Base-by-base conservation (phyloP, 345 rosid species). In the Raphanus raphanistrum region DNA sequence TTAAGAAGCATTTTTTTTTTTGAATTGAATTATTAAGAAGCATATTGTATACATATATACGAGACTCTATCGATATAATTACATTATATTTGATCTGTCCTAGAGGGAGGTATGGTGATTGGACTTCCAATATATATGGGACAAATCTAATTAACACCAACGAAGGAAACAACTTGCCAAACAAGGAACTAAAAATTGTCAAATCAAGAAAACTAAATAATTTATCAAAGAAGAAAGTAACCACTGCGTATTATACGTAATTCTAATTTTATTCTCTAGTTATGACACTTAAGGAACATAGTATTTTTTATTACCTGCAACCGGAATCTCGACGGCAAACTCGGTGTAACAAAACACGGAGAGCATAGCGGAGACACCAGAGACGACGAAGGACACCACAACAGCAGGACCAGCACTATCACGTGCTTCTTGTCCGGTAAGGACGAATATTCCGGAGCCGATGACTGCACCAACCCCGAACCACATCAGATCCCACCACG, bases 401-500 rank as follows among this genome's bases (percentile, higher is more conserved):
- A 94, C 91, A 10, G 98, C 97, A 0, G 98, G 97, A 32, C 98
- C 98, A 8, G 98, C 80, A 8, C 6, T 21, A 0, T 84, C 52
- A 7, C 60, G 73, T 2, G 97, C 89, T 72, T 92, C 88, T 0
- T 83, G 85, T 3, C 98, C 98, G 0, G 98, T 89, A 36, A 94
- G 92, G 26, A 94, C 98, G 68, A 94, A 94, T 61, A 94, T 92
- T 0, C 97, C 97, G 2, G 98, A 85, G 8, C 98, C 98, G 2
- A 92, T 86, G 17, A 94, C 98, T 2, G 96, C 94, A 2, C 97
- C 98, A 16, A 94, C 85, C 0, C 98, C 96, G 68, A 94, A 94
- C 98, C 97, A 94, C 4, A 94, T 92, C 3, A 94, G 90, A 65
- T 94, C 98, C 98, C 98, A 94, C 98, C 97, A 92, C 0, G 77